These are phyloP conservation scores for Penicilliopsis zonata DNA, from an alignment of 495 filamentous ascomycete genomes.

Conservation along the genomic window DNA sequence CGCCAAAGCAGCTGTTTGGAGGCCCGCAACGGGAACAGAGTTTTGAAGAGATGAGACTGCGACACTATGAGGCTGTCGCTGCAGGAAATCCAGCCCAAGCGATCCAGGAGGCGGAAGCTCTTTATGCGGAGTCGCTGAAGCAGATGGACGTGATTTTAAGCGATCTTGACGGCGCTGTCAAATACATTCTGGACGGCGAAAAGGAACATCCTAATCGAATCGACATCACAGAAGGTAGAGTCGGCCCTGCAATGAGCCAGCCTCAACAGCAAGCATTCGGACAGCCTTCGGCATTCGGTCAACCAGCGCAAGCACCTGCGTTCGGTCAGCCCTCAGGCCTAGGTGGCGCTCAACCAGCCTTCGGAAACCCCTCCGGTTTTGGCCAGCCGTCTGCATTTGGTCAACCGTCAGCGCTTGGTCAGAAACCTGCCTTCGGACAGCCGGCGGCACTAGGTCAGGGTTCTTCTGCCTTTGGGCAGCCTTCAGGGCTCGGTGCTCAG, in stretches of 20 bases:
- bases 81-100: conserved; percentile 52
- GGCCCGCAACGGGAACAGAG: conserved; percentile 69
- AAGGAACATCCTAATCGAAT: conserved; percentile 72
- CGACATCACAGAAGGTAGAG: conserved; percentile 50
- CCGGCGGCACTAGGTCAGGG: conserved; percentile 18
- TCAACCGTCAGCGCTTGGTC: conserved; percentile 15
- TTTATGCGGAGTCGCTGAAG: conserved; percentile 47
- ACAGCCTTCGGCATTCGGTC: conserved; percentile 22
- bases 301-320: conserved; percentile 11
- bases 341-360: conserved; percentile 9
- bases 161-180: conserved; percentile 58
- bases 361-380: conserved; percentile 18
- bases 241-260: conserved; percentile 8
- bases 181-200: conserved; percentile 53
- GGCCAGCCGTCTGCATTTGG: conserved; percentile 24
- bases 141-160: conserved; percentile 56
- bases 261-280: conserved; percentile 19
- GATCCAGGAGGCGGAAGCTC: conserved; percentile 48
- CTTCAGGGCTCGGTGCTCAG: conserved; percentile 12
- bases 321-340: conserved; percentile 19
- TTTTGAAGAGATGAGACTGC: conserved; percentile 66
- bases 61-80: conserved; percentile 47
- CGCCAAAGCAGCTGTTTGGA: conserved; percentile 70
- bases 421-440: conserved; percentile 17
- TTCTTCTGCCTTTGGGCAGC: conserved; percentile 21